These are phyloP conservation scores for Hyaloscypha hepaticicola DNA, from an alignment of 495 filamentous ascomycete species.

Conservation along the genomic window DNA sequence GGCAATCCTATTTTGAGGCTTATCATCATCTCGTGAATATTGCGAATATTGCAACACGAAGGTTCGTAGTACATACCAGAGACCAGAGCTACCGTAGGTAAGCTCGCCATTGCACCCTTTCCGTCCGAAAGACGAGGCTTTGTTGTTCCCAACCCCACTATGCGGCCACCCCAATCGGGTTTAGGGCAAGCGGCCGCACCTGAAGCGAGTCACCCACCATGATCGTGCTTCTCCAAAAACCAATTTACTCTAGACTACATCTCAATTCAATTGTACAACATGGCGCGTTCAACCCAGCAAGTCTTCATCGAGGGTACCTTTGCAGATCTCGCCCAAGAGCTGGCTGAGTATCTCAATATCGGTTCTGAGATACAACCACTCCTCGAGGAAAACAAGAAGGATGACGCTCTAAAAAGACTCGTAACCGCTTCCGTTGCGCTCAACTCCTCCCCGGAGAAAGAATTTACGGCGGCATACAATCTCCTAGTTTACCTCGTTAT, in stretches of 20 bases:
- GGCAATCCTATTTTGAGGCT: no score
- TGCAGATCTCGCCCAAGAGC: constrained; percentile 83
- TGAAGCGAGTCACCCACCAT: no score
- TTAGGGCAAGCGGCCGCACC: background rate
- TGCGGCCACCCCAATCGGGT: no score
- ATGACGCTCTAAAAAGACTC: constrained; percentile 86
- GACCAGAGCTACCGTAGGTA: no score
- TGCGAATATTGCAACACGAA: no score
- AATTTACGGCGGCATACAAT: constrained; percentile 93
- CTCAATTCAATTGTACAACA: constrained; percentile 8
- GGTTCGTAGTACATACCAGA: no score
- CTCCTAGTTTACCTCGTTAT: constrained; percentile 89
- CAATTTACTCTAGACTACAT: constrained; percentile 4
- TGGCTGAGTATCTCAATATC: constrained; percentile 56
- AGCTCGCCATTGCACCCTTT: no score
- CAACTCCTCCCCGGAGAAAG: constrained; percentile 87
- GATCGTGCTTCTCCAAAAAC: no score
- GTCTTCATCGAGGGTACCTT: constrained; percentile 90
- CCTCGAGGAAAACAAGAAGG: constrained; percentile 70
- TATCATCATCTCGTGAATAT: no score
- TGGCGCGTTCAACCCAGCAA: constrained; percentile 27
- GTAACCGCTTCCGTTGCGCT: constrained; percentile 69
- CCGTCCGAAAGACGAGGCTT: no score
- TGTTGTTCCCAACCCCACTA: no score
- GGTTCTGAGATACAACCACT: constrained; percentile 70